Conservation (phyloP, 2,329 filamentous ascomycete genomes). For the Cordyceps pruinosa region DNA sequence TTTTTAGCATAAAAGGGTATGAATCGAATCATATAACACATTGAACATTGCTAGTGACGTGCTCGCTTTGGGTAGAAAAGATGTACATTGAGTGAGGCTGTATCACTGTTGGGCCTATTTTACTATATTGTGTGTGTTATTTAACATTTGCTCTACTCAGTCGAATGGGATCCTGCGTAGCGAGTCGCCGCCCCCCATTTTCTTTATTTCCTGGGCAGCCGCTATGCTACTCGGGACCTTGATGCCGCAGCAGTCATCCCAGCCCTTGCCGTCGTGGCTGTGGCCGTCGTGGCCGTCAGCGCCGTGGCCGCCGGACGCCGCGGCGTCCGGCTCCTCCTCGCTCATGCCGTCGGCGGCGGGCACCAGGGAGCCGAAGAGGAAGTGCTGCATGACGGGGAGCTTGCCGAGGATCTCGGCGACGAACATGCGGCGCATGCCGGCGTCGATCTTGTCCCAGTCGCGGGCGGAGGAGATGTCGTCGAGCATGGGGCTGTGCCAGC, state of each 20-base stretch:
- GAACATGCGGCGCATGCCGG: slow-evolving; percentile 96
- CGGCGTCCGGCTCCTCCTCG: slow-evolving; percentile 46
- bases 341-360: slow-evolving; percentile 79
- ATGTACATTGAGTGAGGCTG: background rate
- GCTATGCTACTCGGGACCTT: slow-evolving; percentile 92
- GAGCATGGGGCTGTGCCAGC: slow-evolving; percentile 97
- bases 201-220: slow-evolving; percentile 82
- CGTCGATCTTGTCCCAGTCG: slow-evolving; percentile 87
- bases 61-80: background rate
- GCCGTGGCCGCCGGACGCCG: slow-evolving; percentile 41
- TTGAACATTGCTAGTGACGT: background rate
- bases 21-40: background rate
- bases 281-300: slow-evolving; percentile 55
- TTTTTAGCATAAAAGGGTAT: slow-evolving; percentile 4
- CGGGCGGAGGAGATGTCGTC: slow-evolving; percentile 92
- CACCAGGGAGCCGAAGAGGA: slow-evolving; percentile 82
- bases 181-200: slow-evolving; percentile 52
- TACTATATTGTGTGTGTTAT: background rate
- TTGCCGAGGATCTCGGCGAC: slow-evolving; percentile 87
- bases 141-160: slow-evolving; percentile 33
- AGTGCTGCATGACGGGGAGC: slow-evolving; percentile 97
- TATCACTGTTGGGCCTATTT: background rate
- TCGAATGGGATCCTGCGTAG: slow-evolving; percentile 77
- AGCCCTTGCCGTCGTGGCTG: slow-evolving; percentile 58
- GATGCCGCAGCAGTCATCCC: slow-evolving; percentile 97